Evolutionary conservation across 345 rosid genomes (phyloP), one percentile per base, ranked within the genome.

Genomic region (Garcia nutans): DNA sequence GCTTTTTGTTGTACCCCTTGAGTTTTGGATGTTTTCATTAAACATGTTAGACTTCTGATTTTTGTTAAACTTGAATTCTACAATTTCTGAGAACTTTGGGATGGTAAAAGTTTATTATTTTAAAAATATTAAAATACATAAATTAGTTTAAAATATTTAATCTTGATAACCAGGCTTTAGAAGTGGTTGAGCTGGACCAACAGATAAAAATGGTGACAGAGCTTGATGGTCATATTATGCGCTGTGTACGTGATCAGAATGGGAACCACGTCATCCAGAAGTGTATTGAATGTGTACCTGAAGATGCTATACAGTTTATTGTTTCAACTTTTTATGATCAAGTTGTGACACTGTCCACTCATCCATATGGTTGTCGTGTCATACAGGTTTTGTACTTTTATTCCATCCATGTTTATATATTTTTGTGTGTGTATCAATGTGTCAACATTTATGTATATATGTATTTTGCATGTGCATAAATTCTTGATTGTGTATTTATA

Each of bases 201-300:
- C 88, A 92, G 84, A 89, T 85, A 23, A 82, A 83, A 80, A 94
- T 94, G 98, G 98, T 91, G 56, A 82, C 79, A 80, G 98, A 94
- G 82, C 98, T 94, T 65, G 97, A 94, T 62, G 93, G 98, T 70
- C 89, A 94, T 78, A 83, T 94, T 15, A 91, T 92, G 98, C 95
- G 94, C 42, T 94, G 97, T 23, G 98, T 94, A 5, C 97, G 93
- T 49, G 98, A 94, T 82, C 98, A 94, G 87, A 94, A 94, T 62
- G 98, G 98, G 76, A 94, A 94, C 86, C 98, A 94, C 76, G 98
- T 94, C 41, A 90, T 94, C 81, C 98, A 94, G 80, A 94, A 94
- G 89, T 94, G 98, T 78, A 91, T 94, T 8, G 98, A 94, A 76
- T 91, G 98, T 74, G 84, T 94, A 28, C 97, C 97, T 72, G 97